Evolutionary conservation across 208 protist genomes (phyloP), one percentile per base, ranked within the genome.

Genomic region (Zelonia costaricensis): DNA sequence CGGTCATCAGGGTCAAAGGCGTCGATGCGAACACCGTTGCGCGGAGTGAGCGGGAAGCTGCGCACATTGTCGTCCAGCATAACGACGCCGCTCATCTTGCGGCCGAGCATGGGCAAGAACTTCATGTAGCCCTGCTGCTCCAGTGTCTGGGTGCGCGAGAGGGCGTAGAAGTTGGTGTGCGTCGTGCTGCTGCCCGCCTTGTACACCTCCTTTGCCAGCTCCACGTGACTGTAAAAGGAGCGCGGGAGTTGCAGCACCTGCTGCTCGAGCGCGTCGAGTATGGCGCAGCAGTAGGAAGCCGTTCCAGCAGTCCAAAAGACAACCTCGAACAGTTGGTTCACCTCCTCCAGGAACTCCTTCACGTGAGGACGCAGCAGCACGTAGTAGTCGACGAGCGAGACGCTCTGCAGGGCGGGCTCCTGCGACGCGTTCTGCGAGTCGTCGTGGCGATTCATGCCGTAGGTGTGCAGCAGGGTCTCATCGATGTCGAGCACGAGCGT

Each of bases 401-500:
- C 23, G 6, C 44, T 30, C 33, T 58, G 48, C 46, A 70, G 18
- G 12, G 54, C 57, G 3, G 71, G 68, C 42, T 77, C 59, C 28
- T 16, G 10, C n/a, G 30, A 40, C 12, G 45, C 25, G 30, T 66
- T 58, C 27, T 66, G 59, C 18, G 43, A 31, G 59, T 33, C 25
- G 44, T 63, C 63, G 56, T 78, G 74, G 39, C 31, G 62, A 30
- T 47, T 61, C 70, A 91, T 87, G 38, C 62, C 69, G 59, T 79
- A 86, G 2, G 86, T 92, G 60, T 93, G 86, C 22, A 86, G 65
- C 22, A 94, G 80, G 2, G 90, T 93, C 31, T 93, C 84, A 40
- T 95, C 90, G 80, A 95, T 93, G 64, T 95, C 90, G 10, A 95
- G 69, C 27, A 95, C 77, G n/a, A 95, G 65, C 35, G 86, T 93